phyloP scores from a whole-genome alignment of 73 alveolate genomes.

The Paramecium tetraurelia region DNA sequence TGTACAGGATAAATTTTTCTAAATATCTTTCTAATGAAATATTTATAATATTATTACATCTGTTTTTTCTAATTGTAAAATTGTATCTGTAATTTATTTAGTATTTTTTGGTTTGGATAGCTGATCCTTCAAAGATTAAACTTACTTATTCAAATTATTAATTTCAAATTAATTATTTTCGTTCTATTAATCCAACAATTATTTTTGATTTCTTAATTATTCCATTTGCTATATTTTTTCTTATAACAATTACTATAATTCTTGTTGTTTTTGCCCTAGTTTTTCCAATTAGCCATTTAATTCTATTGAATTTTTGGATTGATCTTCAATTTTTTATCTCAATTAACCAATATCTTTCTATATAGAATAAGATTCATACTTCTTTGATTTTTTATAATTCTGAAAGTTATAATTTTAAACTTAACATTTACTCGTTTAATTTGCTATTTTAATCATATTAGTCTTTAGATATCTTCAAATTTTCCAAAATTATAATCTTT shows the following conservation, averaged over 20 bases:
- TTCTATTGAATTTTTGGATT: background rate
- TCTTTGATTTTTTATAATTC: background rate
- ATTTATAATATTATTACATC: background rate
- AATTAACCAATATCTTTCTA: background rate
- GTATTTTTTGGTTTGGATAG: background rate
- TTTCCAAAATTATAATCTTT: background rate
- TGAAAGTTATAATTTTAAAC: background rate
- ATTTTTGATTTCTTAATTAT: background rate
- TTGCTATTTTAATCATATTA: background rate
- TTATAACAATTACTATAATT: background rate
- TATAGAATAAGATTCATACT: background rate
- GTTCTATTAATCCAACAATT: background rate
- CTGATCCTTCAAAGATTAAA: background rate
- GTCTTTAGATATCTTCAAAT: background rate
- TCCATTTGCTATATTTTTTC: background rate
- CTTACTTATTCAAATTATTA: background rate
- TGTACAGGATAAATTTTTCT: constrained; percentile 43
- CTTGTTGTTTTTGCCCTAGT: background rate
- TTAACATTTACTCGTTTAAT: background rate
- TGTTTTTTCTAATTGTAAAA: constrained; percentile 13
- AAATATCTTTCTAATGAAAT: constrained; percentile 49
- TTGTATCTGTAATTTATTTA: background rate
- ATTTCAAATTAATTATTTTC: background rate
- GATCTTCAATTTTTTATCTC: background rate
- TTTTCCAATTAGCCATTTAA: background rate